These are phyloP conservation scores for Pachysolen tannophilus DNA, from an alignment of 805 yeast species.

Conservation along the genomic window DNA sequence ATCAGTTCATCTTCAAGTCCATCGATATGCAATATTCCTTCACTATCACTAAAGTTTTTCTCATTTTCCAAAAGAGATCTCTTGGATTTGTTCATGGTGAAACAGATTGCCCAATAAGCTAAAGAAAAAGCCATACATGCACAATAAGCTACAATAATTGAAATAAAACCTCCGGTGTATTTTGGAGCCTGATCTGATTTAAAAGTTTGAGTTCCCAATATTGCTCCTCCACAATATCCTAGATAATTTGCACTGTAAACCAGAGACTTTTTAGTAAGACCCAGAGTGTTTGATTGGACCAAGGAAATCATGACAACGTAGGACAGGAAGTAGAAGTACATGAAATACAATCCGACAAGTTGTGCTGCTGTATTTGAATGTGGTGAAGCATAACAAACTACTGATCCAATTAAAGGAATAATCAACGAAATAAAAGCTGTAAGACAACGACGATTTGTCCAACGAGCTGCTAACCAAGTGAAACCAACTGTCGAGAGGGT, in stretches of 20 bases:
- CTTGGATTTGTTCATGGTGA: conserved; percentile 25
- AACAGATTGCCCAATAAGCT: conserved; percentile 24
- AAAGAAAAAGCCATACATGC: conserved; percentile 29
- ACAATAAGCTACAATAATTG: conserved; percentile 32
- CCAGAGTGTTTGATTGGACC: conserved; percentile 36
- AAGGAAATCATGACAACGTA: conserved; percentile 25
- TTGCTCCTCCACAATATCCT: conserved; percentile 34
- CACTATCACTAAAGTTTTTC: conserved; percentile 11
- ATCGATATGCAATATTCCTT: conserved; percentile 8
- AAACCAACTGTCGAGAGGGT: conserved; percentile 21
- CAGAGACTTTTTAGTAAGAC: conserved; percentile 34
- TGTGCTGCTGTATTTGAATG: conserved; percentile 21
- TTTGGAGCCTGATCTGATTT: conserved; percentile 31
- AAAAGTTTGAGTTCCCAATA: conserved; percentile 43
- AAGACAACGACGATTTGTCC: conserved; percentile 21
- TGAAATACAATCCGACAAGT: conserved; percentile 19
- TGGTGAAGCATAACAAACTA: conserved; percentile 17
- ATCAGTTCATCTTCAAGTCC: conserved; percentile 26
- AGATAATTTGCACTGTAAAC: conserved; percentile 22
- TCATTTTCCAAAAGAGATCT: conserved; percentile 4
- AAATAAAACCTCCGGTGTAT: conserved; percentile 35
- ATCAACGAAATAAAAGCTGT: conserved; percentile 18
- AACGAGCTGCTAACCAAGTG: conserved; percentile 24
- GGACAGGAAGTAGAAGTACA: conserved; percentile 26
- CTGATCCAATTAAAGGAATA: conserved; percentile 19